Percentiles rank a stretch among this genome's conserved stretches.
phyloP scores from a whole-genome alignment of 2,329 filamentous ascomycete genomes.

The Juglanconis oblonga region DNA sequence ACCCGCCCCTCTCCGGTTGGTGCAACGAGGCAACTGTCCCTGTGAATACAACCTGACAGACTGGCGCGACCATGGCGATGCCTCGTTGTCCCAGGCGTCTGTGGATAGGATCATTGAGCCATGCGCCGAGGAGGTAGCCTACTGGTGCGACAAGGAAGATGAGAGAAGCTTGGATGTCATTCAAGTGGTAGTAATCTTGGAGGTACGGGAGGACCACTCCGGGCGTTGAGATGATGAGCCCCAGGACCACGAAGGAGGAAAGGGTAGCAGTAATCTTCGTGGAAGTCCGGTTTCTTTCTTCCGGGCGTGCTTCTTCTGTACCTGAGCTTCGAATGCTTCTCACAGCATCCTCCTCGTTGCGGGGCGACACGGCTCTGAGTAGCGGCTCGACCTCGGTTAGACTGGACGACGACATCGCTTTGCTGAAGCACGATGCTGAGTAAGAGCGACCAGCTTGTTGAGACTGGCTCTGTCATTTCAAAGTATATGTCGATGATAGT shows the following conservation, averaged over 20 bases:
- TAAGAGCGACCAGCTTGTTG: background rate
- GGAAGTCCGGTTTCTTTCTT: background rate
- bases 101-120: conserved; percentile 37
- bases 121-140: conserved; percentile 42
- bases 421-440: background rate
- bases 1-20: conserved; percentile 21
- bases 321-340: background rate
- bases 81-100: conserved; percentile 37
- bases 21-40: conserved; percentile 25
- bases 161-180: conserved; percentile 40
- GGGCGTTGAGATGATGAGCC: conserved; percentile 25
- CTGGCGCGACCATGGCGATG: conserved; percentile 37
- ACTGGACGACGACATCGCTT: background rate
- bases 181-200: conserved; percentile 37
- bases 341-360: background rate
- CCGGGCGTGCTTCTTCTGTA: background rate
- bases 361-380: background rate
- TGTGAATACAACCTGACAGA: conserved; percentile 33
- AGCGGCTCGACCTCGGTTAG: background rate
- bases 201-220: conserved; percentile 34
- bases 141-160: conserved; percentile 40
- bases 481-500: no score
- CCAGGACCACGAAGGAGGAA: conserved; percentile 24
- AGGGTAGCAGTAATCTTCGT: conserved; percentile 16
- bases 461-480: background rate